Conservation (phyloP, 2,329 filamentous ascomycete genomes). For the Daldinia eschscholtzii region DNA sequence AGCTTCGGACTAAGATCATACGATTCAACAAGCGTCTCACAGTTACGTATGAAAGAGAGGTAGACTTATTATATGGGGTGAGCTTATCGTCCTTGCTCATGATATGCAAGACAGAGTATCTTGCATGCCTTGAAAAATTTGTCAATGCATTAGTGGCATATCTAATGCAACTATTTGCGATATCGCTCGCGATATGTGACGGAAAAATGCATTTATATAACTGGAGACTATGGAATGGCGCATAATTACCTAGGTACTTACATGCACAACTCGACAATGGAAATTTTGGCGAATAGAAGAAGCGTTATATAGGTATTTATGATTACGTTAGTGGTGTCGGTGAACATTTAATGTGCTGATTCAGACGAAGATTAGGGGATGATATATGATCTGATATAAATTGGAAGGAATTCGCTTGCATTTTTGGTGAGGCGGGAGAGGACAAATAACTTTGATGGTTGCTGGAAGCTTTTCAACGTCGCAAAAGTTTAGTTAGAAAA, state of each 20-base stretch:
- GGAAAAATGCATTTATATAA: neutral
- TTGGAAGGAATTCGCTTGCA: slow-evolving; percentile 3
- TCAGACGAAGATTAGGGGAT: neutral
- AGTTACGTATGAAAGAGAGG: neutral
- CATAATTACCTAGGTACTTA: neutral
- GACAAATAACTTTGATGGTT: neutral
- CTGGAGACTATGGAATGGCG: neutral
- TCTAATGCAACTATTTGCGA: neutral
- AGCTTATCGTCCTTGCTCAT: neutral
- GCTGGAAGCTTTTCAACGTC: no score
- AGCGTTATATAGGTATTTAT: neutral
- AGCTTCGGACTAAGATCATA: neutral
- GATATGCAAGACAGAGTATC: neutral
- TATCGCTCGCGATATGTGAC: neutral
- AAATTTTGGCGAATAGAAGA: neutral
- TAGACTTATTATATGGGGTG: neutral
- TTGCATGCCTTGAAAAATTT: neutral
- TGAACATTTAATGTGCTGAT: neutral
- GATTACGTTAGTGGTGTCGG: neutral
- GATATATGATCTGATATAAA: neutral
- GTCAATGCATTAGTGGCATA: neutral
- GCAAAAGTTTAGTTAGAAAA: neutral
- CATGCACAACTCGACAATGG: neutral
- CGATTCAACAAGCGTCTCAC: neutral
- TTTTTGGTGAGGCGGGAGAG: neutral